These are phyloP conservation scores for Podaxis sp. DNA, from an alignment of 768 basidiomycete species.

Conservation along the genomic window DNA sequence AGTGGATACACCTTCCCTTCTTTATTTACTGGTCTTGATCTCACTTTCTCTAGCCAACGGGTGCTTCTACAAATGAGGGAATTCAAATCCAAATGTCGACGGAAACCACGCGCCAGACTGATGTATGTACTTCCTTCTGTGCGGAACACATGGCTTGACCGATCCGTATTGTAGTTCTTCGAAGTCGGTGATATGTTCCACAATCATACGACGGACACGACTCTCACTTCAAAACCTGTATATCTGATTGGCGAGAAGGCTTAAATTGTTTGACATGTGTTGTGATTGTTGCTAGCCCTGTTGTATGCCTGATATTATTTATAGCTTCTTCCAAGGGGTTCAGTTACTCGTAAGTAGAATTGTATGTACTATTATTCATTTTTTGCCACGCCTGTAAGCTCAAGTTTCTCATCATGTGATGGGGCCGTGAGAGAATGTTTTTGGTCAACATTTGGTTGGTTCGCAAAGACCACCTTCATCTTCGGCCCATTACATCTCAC, in stretches of 20 bases:
- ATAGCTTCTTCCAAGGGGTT: neutral
- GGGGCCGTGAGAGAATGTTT: no score
- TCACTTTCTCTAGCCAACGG: neutral
- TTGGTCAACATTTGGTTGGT: no score
- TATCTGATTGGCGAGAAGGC: neutral
- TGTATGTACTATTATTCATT: no score
- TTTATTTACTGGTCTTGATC: neutral
- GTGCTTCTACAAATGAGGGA: neutral
- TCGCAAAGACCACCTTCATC: no score
- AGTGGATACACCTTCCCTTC: neutral
- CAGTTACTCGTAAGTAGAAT: no score
- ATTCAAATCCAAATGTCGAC: constrained; percentile 5
- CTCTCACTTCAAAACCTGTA: neutral
- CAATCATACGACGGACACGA: neutral
- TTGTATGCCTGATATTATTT: neutral
- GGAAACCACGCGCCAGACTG: constrained; percentile 6
- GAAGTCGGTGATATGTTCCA: constrained; percentile 3
- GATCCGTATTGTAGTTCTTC: neutral
- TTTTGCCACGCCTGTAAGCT: no score
- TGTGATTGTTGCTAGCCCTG: neutral
- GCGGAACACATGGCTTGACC: neutral
- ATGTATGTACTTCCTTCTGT: neutral
- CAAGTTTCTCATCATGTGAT: no score
- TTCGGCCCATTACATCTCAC: no score
- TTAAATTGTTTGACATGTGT: neutral